Percentiles rank a stretch among this genome's conserved stretches.
phyloP scores from a whole-genome alignment of 1,139 yeast species.

The Kurtzmaniella quercitrusa region DNA sequence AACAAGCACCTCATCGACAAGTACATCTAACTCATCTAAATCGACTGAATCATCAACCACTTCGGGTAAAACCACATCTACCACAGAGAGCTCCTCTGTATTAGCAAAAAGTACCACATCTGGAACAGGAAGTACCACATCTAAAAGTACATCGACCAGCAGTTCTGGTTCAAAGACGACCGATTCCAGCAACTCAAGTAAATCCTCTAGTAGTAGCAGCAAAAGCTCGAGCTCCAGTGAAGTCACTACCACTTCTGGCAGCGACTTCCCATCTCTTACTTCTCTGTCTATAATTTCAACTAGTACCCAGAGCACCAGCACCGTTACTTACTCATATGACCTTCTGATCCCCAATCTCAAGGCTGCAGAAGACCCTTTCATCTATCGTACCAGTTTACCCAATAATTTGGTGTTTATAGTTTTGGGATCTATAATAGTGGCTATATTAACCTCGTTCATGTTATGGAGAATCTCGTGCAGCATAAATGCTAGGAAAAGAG shows the following conservation, averaged over 20 bases:
- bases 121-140: background rate
- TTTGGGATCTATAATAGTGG: conserved; percentile 33
- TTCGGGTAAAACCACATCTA: background rate
- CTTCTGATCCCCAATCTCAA: conserved; percentile 13
- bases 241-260: background rate
- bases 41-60: conserved; percentile 57
- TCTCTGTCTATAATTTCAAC: conserved; percentile 7
- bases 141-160: background rate
- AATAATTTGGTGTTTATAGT: conserved; percentile 41
- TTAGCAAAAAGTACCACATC: background rate
- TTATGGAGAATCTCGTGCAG: conserved; percentile 21
- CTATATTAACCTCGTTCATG: conserved; percentile 19
- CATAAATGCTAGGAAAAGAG: conserved; percentile 22
- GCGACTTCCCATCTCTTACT: background rate
- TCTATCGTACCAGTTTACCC: conserved; percentile 21
- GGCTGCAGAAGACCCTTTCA: conserved; percentile 27
- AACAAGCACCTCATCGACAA: conserved; percentile 78
- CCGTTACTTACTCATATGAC: conserved; percentile 12
- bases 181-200: background rate
- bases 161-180: background rate
- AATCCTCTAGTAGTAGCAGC: background rate
- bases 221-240: background rate
- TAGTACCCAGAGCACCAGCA: background rate
- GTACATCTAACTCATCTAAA: conserved; percentile 81
- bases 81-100: background rate